Percentiles rank a stretch among this genome's conserved stretches.
Evolutionary conservation across 306 rosid species (phyloP).

Genomic region (Hippophae rhamnoides): DNA sequence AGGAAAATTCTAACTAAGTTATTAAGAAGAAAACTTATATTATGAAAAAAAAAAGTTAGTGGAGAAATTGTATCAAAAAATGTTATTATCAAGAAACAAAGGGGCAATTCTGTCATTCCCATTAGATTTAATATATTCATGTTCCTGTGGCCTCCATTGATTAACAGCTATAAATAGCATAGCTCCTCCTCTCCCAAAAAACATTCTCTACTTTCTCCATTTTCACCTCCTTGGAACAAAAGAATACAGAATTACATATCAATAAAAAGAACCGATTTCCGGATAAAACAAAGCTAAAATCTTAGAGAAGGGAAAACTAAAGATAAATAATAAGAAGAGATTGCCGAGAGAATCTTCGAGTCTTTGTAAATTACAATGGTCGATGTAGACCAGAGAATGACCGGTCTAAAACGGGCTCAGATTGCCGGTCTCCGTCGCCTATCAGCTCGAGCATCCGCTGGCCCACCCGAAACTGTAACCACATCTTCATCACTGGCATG

Average conservation of each 20-base stretch:
- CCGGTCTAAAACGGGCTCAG: slow-evolving; percentile 81
- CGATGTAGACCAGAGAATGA: slow-evolving; percentile 81
- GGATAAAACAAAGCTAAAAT: background rate
- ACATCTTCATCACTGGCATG: slow-evolving; percentile 30
- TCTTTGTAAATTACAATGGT: slow-evolving; percentile 36
- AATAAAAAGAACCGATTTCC: too few species aligned
- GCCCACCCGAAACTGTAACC: slow-evolving; percentile 18
- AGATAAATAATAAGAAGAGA: too few species aligned
- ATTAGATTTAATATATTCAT: background rate
- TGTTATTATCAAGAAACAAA: background rate
- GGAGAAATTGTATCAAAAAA: too few species aligned
- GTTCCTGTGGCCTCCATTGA: slow-evolving; percentile 24
- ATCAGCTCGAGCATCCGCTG: slow-evolving; percentile 70
- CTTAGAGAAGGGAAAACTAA: background rate
- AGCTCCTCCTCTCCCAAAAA: slow-evolving; percentile 4
- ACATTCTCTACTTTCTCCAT: background rate
- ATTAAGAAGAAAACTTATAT: too few species aligned
- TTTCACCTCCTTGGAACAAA: background rate
- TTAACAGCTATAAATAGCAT: slow-evolving; percentile 32
- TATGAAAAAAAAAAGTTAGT: too few species aligned
- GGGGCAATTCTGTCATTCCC: background rate
- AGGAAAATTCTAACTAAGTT: too few species aligned
- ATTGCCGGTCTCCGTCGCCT: slow-evolving; percentile 72
- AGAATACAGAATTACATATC: too few species aligned
- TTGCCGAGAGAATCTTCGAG: background rate